Conservation (phyloP, 129 eudicot species). For the Pittosporum tobira region DNA sequence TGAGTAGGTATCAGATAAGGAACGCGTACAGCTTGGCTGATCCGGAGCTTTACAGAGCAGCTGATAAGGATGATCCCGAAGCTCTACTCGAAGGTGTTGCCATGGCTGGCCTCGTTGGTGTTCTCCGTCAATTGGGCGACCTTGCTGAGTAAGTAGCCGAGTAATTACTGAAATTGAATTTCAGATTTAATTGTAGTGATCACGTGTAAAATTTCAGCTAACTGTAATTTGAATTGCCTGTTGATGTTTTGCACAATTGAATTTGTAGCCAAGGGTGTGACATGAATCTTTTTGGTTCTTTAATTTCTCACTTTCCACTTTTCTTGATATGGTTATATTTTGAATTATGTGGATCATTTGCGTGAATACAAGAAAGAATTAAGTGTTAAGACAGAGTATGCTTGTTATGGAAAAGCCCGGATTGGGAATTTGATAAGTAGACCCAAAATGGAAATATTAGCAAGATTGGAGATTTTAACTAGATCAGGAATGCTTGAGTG, state of each 20-base stretch:
- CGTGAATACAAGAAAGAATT: too few species aligned
- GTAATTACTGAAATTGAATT: background rate
- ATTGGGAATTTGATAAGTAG: background rate
- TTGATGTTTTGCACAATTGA: too few species aligned
- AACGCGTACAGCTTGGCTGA: conserved; percentile 81
- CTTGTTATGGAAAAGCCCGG: background rate
- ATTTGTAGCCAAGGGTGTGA: background rate
- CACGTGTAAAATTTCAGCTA: background rate
- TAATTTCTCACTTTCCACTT: background rate
- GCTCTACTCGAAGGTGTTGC: conserved; percentile 93
- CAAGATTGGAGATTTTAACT: background rate
- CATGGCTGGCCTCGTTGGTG: conserved; percentile 91
- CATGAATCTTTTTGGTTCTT: background rate
- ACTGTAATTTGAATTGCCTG: background rate
- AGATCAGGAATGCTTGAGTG: background rate
- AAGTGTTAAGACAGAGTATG: background rate
- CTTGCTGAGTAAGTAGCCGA: conserved; percentile 73
- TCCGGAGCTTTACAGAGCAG: conserved; percentile 68
- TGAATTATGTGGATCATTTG: too few species aligned
- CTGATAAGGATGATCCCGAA: conserved; percentile 90
- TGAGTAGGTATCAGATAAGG: conserved; percentile 61
- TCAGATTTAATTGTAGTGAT: background rate
- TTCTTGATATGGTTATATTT: background rate
- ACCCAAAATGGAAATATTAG: background rate
- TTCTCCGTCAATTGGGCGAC: conserved; percentile 97